phyloP scores from a whole-genome alignment of 495 filamentous ascomycete genomes.

The Rostrohypoxylon terebratum region DNA sequence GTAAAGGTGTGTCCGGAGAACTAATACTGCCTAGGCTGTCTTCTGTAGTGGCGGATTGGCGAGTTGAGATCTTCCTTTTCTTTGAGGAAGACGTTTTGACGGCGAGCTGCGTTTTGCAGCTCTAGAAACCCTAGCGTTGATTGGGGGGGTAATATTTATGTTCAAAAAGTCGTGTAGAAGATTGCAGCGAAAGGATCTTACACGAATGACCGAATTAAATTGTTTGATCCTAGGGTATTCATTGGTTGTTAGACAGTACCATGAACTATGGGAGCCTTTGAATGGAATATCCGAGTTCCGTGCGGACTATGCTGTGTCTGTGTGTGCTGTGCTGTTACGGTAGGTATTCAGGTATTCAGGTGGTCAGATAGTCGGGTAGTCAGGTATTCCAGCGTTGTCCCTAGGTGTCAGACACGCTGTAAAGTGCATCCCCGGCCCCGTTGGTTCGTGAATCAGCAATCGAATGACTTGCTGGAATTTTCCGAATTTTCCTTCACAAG shows the following conservation, averaged over 20 bases:
- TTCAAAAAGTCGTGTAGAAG: constrained; percentile 22
- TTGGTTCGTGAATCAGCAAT: not conserved
- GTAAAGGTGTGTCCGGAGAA: constrained; percentile 60
- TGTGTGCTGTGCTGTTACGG: not conserved
- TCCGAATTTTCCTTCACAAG: constrained; percentile 8
- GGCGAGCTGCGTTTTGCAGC: constrained; percentile 75
- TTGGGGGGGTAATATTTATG: constrained; percentile 28
- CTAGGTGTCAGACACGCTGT: constrained; percentile 1
- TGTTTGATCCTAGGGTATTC: constrained; percentile 11
- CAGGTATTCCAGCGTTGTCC: not conserved
- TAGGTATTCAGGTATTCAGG: too few relatives aligned
- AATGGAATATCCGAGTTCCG: constrained; percentile 27
- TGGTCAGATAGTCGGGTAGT: too few relatives aligned
- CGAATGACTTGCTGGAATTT: constrained; percentile 5
- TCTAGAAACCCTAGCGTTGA: constrained; percentile 50
- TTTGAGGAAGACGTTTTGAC: constrained; percentile 91
- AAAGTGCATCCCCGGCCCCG: not conserved
- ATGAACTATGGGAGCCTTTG: constrained; percentile 13
- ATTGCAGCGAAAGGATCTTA: constrained; percentile 21
- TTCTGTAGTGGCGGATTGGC: constrained; percentile 58
- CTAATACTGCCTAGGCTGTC: constrained; percentile 47
- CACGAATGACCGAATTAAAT: constrained; percentile 13
- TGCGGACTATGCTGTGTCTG: constrained; percentile 1
- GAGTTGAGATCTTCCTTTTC: constrained; percentile 81
- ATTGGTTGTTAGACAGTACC: constrained; percentile 10